A percentile compares a stretch with the other conserved stretches of the same genome.
Evolutionary conservation across 805 yeast genomes (phyloP).

Genomic region (Myxozyma melibiosi): DNA sequence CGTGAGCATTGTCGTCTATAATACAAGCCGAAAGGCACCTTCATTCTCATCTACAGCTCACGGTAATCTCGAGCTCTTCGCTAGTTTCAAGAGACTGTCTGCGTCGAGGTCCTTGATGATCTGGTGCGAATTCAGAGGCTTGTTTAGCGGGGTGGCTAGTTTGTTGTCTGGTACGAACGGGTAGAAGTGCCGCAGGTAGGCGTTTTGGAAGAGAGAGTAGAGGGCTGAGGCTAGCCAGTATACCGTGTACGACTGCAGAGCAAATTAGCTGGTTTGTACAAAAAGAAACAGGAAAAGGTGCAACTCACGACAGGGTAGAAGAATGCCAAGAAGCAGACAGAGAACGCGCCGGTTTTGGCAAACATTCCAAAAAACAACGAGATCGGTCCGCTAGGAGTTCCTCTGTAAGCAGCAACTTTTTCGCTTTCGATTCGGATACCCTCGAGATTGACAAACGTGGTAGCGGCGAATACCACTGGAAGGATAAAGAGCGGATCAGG

Average conservation of each 20-base stretch:
- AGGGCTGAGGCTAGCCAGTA: slow-evolving; percentile 89
- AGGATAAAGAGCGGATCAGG: slow-evolving; percentile 64
- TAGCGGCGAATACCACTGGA: slow-evolving; percentile 71
- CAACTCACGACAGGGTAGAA: slow-evolving; percentile 84
- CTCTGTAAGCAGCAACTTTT: background rate
- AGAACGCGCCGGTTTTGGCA: slow-evolving; percentile 70
- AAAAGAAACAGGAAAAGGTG: background rate
- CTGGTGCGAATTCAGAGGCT: slow-evolving; percentile 2
- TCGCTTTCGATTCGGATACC: slow-evolving; percentile 9
- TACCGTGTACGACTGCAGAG: slow-evolving; percentile 38
- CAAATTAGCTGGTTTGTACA: background rate
- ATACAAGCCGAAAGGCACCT: background rate
- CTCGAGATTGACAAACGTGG: slow-evolving; percentile 69
- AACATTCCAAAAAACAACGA: background rate
- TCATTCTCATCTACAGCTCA: too few species aligned
- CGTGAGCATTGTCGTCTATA: background rate
- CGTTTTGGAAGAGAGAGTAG: slow-evolving; percentile 75
- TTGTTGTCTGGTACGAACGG: slow-evolving; percentile 9
- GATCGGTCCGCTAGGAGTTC: background rate
- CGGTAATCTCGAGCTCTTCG: background rate
- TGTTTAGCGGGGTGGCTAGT: slow-evolving; percentile 13
- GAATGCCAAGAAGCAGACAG: slow-evolving; percentile 79
- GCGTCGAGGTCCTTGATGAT: background rate
- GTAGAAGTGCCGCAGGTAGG: slow-evolving; percentile 51
- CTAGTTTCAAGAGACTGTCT: background rate